phyloP scores from a whole-genome alignment of 768 basidiomycete species.

The Trametes gibbosa region DNA sequence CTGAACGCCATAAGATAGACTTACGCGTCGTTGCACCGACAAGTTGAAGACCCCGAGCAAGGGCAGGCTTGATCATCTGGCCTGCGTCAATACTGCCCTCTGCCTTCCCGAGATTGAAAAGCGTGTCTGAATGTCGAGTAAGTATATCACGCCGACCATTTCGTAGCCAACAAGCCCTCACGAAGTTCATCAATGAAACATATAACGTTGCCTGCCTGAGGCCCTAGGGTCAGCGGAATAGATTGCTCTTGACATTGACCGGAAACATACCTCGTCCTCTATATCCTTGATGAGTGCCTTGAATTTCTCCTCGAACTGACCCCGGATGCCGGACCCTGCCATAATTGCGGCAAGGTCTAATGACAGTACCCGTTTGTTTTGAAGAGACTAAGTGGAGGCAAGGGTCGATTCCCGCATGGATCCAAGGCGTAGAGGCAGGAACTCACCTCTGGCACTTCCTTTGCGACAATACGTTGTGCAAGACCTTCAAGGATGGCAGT shows the following conservation, averaged over 20 bases:
- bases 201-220: conserved; percentile 67
- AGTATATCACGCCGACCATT: neutral
- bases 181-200: conserved; percentile 96
- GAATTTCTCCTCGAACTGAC: conserved; percentile 93
- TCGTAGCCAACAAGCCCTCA: conserved; percentile 38
- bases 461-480: conserved; percentile 80
- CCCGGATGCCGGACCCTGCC: conserved; percentile 88
- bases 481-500: conserved; percentile 91
- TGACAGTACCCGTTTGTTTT: conserved; percentile 83
- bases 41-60: conserved; percentile 83
- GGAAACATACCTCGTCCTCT: conserved; percentile 62
- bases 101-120: conserved; percentile 87
- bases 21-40: conserved; percentile 88
- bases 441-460: conserved; percentile 85
- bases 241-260: neutral
- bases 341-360: conserved; percentile 82
- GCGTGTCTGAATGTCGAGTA: conserved; percentile 45
- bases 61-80: conserved; percentile 90
- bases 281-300: conserved; percentile 88
- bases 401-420: neutral
- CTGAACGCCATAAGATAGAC: conserved; percentile 24
- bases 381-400: conserved; percentile 56
- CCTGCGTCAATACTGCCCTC: conserved; percentile 93
- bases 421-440: neutral
- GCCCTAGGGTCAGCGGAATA: neutral